Conservation (phyloP, 2,329 filamentous ascomycete genomes). For the Neopestalotiopsis sp. region DNA sequence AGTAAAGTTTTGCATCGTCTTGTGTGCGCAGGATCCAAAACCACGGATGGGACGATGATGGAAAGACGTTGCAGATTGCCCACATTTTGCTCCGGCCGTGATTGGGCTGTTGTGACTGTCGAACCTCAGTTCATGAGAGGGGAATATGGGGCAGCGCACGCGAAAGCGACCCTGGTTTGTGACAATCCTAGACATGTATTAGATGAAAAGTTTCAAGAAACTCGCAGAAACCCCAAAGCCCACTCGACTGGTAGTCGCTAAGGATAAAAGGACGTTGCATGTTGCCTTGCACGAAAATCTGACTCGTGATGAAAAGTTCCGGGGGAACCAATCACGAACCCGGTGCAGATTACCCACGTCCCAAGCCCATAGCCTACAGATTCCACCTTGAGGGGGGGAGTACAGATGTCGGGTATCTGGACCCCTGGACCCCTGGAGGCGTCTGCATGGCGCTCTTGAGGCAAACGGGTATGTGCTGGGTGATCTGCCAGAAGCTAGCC, state of each 20-base stretch:
- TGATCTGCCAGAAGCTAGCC: background rate
- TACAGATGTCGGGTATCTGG: background rate
- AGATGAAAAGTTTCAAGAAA: background rate
- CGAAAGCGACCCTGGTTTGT: background rate
- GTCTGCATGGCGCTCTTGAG: background rate
- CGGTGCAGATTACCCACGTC: background rate
- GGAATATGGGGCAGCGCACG: no score
- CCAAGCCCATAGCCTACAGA: no score
- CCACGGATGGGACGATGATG: background rate
- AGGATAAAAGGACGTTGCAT: background rate
- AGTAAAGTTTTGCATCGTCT: background rate
- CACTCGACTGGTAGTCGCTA: background rate
- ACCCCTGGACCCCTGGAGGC: background rate
- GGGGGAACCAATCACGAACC: background rate
- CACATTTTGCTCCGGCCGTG: background rate
- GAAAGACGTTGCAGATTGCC: background rate
- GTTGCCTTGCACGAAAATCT: background rate
- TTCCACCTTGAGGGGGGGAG: no score
- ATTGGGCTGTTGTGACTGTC: background rate
- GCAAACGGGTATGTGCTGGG: background rate
- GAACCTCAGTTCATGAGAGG: no score
- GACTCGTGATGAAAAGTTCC: background rate
- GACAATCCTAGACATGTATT: background rate
- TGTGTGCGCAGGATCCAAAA: background rate
- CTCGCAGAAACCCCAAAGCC: background rate